Conservation (phyloP, 345 rosid species). For the Ceriops tagal region DNA sequence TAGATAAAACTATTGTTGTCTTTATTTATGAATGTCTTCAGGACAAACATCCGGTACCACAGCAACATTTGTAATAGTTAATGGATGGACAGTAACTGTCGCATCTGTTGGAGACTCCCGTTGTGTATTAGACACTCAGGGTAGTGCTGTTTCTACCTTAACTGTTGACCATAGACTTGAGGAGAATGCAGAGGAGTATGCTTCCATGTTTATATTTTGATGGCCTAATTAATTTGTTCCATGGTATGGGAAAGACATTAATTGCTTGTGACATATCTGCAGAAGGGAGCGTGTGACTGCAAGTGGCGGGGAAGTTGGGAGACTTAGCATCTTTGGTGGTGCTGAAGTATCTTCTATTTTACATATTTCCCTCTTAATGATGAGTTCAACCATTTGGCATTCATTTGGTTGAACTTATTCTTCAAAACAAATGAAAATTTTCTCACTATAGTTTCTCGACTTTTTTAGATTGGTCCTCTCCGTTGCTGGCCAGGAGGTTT, state of each 20-base stretch:
- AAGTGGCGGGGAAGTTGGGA: slow-evolving; percentile 98
- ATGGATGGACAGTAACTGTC: slow-evolving; percentile 90
- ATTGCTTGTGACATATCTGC: slow-evolving; percentile 19
- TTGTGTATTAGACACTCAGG: slow-evolving; percentile 73
- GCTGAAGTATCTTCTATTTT: slow-evolving; percentile 47
- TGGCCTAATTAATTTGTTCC: slow-evolving; percentile 1
- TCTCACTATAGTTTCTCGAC: background rate
- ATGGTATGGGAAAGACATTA: slow-evolving; percentile 1
- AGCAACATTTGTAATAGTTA: slow-evolving; percentile 82
- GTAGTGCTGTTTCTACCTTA: slow-evolving; percentile 59
- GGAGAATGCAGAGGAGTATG: slow-evolving; percentile 81
- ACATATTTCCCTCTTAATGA: background rate
- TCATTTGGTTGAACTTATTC: background rate
- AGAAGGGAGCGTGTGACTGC: slow-evolving; percentile 90
- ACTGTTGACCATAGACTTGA: slow-evolving; percentile 91
- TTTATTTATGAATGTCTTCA: slow-evolving; percentile 28
- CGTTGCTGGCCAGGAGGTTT: slow-evolving; percentile 96
- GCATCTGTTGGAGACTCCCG: slow-evolving; percentile 96
- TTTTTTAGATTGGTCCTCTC: slow-evolving; percentile 70
- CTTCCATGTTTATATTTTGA: slow-evolving; percentile 13
- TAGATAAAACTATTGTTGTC: slow-evolving; percentile 13
- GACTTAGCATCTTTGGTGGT: slow-evolving; percentile 82
- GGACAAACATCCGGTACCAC: slow-evolving; percentile 95
- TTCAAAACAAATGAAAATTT: background rate
- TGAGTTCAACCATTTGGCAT: background rate